Conservation (phyloP, 306 rosid genomes). For the Vachellia collinsii region DNA sequence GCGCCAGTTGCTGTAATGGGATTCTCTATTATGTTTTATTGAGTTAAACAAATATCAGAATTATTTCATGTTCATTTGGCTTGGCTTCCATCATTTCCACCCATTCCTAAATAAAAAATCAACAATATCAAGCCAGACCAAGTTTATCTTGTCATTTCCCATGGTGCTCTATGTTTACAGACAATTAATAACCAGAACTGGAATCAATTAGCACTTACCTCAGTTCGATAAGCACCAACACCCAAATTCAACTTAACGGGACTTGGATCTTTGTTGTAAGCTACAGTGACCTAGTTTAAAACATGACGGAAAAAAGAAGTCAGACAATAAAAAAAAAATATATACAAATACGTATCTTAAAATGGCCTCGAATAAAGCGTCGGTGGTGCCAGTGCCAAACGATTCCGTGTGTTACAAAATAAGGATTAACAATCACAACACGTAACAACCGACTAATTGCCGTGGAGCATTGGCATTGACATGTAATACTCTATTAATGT, state of each 20-base stretch:
- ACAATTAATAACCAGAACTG: not conserved
- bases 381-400: not conserved
- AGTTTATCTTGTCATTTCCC: not conserved
- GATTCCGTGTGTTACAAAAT: not conserved
- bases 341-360: not conserved
- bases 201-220: constrained; percentile 55
- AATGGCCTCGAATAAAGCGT: not conserved
- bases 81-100: not conserved
- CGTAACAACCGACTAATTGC: constrained; percentile 17
- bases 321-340: not conserved
- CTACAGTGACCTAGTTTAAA: constrained; percentile 76
- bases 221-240: constrained; percentile 98
- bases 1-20: no score
- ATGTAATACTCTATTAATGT: not conserved
- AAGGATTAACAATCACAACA: not conserved
- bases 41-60: not conserved
- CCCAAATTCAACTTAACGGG: constrained; percentile 91
- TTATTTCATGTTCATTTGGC: not conserved
- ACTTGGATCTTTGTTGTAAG: constrained; percentile 91
- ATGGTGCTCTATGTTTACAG: not conserved
- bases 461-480: constrained; percentile 14
- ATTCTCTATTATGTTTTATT: no score
- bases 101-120: constrained; percentile 7
- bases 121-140: not conserved
- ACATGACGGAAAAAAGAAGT: not conserved